Conservation (phyloP, 257 asterid genomes). For the Mitragyna speciosa region DNA sequence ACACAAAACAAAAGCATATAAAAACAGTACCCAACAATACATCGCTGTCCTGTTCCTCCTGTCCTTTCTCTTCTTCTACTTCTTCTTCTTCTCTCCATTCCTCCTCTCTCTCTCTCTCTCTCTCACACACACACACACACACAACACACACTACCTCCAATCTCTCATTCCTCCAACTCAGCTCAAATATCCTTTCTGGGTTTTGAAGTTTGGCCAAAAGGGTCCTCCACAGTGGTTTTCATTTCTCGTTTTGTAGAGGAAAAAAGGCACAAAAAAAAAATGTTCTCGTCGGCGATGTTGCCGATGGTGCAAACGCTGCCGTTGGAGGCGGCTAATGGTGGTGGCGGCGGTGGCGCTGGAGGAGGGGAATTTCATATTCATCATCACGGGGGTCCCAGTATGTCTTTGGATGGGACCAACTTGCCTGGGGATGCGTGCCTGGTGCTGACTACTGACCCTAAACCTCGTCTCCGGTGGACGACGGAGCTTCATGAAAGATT, state of each 20-base stretch:
- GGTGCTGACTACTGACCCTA: constrained; percentile 49
- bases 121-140: constrained; percentile 18
- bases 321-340: constrained; percentile 28
- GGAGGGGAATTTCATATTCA: constrained; percentile 37
- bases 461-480: constrained; percentile 70
- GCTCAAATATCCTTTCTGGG: constrained; percentile 2
- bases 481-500: constrained; percentile 60
- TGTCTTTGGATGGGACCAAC: constrained; percentile 29
- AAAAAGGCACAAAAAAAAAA: background rate
- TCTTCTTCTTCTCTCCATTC: background rate
- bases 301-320: constrained; percentile 40
- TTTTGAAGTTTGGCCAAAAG: constrained; percentile 7
- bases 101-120: constrained; percentile 14
- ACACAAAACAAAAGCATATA: constrained; percentile 8
- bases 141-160: constrained; percentile 18
- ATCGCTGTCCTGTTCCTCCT: constrained; percentile 57
- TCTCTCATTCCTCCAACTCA: background rate
- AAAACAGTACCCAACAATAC: constrained; percentile 57
- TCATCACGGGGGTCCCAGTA: constrained; percentile 33
- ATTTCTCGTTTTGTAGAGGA: background rate
- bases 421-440: constrained; percentile 47
- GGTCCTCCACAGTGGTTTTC: constrained; percentile 6
- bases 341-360: constrained; percentile 23
- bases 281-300: constrained; percentile 22
- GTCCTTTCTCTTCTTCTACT: constrained; percentile 15